Percentiles rank a stretch among this genome's conserved stretches.
phyloP scores from a whole-genome alignment of 75 land plant species.

The Picea glauca region DNA sequence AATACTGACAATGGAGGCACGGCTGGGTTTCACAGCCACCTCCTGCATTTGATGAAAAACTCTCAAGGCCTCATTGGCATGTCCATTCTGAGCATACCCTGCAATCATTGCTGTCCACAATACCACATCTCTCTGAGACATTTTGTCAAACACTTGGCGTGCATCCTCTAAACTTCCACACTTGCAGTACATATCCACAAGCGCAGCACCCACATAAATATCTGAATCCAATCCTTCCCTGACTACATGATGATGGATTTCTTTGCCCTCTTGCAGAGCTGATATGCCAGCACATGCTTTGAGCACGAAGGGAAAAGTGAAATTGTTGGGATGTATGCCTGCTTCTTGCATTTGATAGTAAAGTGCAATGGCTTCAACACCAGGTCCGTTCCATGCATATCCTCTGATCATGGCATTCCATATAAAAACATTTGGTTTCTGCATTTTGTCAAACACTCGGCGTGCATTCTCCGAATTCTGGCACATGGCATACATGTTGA shows the following conservation, averaged over 20 bases:
- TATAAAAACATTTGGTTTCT: conserved; percentile 3
- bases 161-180: conserved; percentile 13
- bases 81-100: conserved; percentile 13
- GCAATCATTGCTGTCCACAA: conserved; percentile 16
- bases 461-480: too few relatives aligned
- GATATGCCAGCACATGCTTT: conserved; percentile 11
- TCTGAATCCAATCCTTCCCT: not conserved
- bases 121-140: conserved; percentile 6
- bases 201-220: conserved; percentile 11
- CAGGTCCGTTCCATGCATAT: conserved; percentile 13
- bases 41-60: conserved; percentile 2
- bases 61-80: conserved; percentile 7
- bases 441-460: too few relatives aligned
- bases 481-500: too few relatives aligned
- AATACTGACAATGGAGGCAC: conserved; percentile 25
- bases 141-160: conserved; percentile 18
- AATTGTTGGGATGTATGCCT: conserved; percentile 13
- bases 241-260: conserved; percentile 7
- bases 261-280: conserved; percentile 6
- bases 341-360: conserved; percentile 13
- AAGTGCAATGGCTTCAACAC: conserved; percentile 9
- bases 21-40: conserved; percentile 7
- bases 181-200: conserved; percentile 22
- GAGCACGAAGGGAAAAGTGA: conserved; percentile 16
- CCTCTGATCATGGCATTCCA: conserved; percentile 14